Conservation (phyloP, 345 rosid species). For the Populus simonii region DNA sequence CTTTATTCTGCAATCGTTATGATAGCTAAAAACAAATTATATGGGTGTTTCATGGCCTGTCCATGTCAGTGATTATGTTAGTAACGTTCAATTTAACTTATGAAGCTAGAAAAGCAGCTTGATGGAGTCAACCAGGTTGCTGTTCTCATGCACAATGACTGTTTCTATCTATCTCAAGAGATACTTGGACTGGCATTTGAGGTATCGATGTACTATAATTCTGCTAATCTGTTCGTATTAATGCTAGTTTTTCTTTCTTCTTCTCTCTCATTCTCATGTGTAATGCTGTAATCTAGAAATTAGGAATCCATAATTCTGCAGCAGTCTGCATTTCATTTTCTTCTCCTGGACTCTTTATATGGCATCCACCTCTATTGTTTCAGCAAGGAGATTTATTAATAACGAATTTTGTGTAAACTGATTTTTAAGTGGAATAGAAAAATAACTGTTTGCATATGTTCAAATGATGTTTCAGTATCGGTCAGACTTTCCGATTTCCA, state of each 20-base stretch:
- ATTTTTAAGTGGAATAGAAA: neutral
- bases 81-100: slow-evolving; percentile 32
- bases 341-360: too few species aligned
- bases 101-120: slow-evolving; percentile 96
- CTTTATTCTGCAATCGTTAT: slow-evolving; percentile 5
- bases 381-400: neutral
- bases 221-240: neutral
- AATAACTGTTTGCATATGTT: neutral
- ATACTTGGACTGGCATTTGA: slow-evolving; percentile 87
- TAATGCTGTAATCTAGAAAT: neutral
- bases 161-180: slow-evolving; percentile 81
- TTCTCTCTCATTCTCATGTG: neutral
- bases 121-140: slow-evolving; percentile 86
- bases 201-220: slow-evolving; percentile 39
- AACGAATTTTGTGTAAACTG: too few species aligned
- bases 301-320: too few species aligned
- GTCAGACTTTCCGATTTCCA: slow-evolving; percentile 63
- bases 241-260: neutral
- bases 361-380: too few species aligned
- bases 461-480: slow-evolving; percentile 61
- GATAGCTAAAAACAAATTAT: neutral
- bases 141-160: slow-evolving; percentile 89
- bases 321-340: too few species aligned
- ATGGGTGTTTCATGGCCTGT: neutral
- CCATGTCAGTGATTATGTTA: slow-evolving; percentile 9